phyloP scores from a whole-genome alignment of 257 asterid genomes.

The Solanum pennellii region DNA sequence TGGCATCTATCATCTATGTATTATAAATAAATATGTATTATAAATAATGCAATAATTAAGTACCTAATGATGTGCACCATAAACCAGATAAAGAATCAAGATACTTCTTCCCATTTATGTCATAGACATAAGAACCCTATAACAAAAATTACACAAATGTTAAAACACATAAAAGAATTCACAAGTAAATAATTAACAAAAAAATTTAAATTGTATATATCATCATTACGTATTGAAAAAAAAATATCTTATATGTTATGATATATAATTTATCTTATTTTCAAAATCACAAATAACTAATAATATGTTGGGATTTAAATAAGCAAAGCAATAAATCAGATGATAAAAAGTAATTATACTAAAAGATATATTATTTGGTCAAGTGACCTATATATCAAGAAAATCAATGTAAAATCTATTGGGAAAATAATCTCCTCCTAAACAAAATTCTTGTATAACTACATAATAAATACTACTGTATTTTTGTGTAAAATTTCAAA shows the following conservation, averaged over 20 bases:
- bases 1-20: neutral
- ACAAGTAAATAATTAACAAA: neutral
- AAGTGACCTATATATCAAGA: too few relatives aligned
- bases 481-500: too few relatives aligned
- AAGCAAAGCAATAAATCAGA: neutral
- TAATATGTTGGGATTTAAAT: too few relatives aligned
- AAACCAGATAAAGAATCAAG: slow-evolving; percentile 91
- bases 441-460: too few relatives aligned
- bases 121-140: slow-evolving; percentile 89
- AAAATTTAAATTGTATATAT: neutral
- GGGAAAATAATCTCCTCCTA: too few relatives aligned
- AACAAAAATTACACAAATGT: neutral
- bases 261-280: neutral
- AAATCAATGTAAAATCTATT: too few relatives aligned
- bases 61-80: slow-evolving; percentile 84
- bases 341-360: neutral
- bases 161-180: too few relatives aligned
- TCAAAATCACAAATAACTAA: neutral
- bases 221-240: too few relatives aligned
- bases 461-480: neutral
- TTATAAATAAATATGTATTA: too few relatives aligned
- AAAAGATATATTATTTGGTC: too few relatives aligned
- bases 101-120: slow-evolving; percentile 62
- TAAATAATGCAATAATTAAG: neutral
- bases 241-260: neutral